A percentile compares a stretch with the other conserved stretches of the same genome.
These are phyloP conservation scores for Leccinum subtestaceum DNA, from an alignment of 768 basidiomycete species.

Conservation along the genomic window DNA sequence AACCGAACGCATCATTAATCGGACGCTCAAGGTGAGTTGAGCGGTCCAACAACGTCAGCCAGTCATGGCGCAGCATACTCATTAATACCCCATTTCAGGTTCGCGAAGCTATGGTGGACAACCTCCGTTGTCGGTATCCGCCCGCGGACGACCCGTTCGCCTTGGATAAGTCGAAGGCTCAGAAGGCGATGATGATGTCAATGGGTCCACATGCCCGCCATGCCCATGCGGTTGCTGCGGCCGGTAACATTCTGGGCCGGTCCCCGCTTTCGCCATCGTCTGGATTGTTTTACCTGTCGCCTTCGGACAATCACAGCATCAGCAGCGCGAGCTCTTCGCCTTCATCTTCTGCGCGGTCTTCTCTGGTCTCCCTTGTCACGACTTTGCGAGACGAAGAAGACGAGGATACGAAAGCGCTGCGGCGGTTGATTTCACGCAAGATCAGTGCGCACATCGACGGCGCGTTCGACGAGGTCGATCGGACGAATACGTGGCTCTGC, in stretches of 20 bases:
- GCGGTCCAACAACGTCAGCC: background rate
- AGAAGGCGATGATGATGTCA: background rate
- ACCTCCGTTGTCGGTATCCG: conserved; percentile 36
- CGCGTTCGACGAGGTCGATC: conserved; percentile 64
- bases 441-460: conserved; percentile 55
- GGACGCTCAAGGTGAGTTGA: conserved; percentile 50
- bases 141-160: conserved; percentile 21
- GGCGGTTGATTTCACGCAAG: conserved; percentile 63
- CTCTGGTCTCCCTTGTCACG: conserved; percentile 44
- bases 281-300: conserved; percentile 23
- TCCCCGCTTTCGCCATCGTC: conserved; percentile 5
- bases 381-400: conserved; percentile 56
- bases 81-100: conserved; percentile 36
- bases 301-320: conserved; percentile 11
- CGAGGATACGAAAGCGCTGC: conserved; percentile 60
- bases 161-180: conserved; percentile 2
- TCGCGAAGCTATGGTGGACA: conserved; percentile 45
- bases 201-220: background rate
- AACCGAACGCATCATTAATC: conserved; percentile 53
- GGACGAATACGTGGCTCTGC: conserved; percentile 54
- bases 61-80: conserved; percentile 2
- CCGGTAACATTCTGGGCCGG: background rate
- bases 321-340: conserved; percentile 15
- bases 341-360: conserved; percentile 33
- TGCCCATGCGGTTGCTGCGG: background rate